Base-by-base conservation (phyloP, 306 rosid species). In the Trifolium repens region DNA sequence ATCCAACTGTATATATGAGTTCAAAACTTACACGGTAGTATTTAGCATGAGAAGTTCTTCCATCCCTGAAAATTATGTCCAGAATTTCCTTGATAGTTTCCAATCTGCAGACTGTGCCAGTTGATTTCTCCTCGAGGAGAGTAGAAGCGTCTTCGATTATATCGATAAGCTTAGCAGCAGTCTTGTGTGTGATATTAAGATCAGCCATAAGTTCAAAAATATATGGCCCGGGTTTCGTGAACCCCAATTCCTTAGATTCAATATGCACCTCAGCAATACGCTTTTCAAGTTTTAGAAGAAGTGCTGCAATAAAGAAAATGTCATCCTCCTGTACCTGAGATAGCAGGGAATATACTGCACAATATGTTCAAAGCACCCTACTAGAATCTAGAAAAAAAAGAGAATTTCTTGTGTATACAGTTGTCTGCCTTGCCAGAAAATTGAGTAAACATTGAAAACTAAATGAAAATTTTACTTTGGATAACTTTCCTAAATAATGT, bases 241-340 rank as follows among this genome's bases (percentile, higher is more conserved):
- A 91, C 58, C 96, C 98, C 75, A 86, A 46, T 80, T 94, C 97
- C 91, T 90, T 94, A 40, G 97, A 90, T 69, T 80, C 85, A 30
- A 91, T 85, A 82, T 90, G 96, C 72, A 94, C 90, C 77, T 94
- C 97, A 71, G 97, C 87, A 83, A 91, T 94, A 66, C 90, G 83
- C 80, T 90, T 91, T 85, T 91, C 98, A 81, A 94, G 96, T 84
- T 94, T 91, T 82, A 90, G 76, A 78, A 94, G 96, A 78, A 90
- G 96, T 44, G 97, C 97, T 94, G 89, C 82, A 84, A 82, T 68
- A 88, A 49, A 83, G 39, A 77, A 76, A 72, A 72, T 22, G 24
- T 22, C 24, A 80, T 35, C 63, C 72, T 52, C 63, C 7, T 40
- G 82, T 57, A 9, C 52, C 53, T 74, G n/a, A 74, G 72, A 81